Evolutionary conservation across 1,284 basidiomycete genomes (phyloP), one percentile per base, ranked within the genome.

Genomic region (Blastosporella zonata): DNA sequence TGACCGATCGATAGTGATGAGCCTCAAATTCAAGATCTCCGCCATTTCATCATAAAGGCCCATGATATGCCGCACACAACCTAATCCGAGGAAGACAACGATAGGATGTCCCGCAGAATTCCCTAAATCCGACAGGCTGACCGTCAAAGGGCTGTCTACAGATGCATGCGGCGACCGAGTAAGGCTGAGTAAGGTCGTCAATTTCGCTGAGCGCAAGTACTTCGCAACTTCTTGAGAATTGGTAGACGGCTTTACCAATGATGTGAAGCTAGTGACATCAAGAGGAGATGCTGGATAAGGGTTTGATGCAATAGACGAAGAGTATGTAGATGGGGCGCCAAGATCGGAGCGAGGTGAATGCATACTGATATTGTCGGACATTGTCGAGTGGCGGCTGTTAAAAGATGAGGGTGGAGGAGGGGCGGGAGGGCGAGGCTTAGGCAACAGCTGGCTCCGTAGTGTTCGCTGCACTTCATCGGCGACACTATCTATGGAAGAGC

Each of bases 31-130:
- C 49, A 97, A 69, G 43, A 87, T 88, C 52, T 87, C 81, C 10
- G 96, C 96, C 79, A 98, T 88, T 63, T 98, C 96, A 64, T 98
- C 95, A 65, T 96, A 98, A 33, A 98, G 69, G 4, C 91, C 94
- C 72, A 97, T 87, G 47, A 98, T 79, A 66, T 98, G 94, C 25
- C 96, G 79, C 4, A 98, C 95, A 60, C 92, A 93, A 3, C 96
- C 95, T 23, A 98, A 67, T 0, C 96, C 96, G 46, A 99, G 79
- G 64, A 96, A 98, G 8, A 98, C 79, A 37, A 98, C 70, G 9
- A 98, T 81, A 0, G 95, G 93, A 61, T 83, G 82, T 1, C 96
- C 96, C 17, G 76, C 79, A 0, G 85, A 77, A 50, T 78, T 81
- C 1, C 96, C 96, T 43, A 98, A 78, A 62, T 98, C 95, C 2